phyloP scores from a whole-genome alignment of 495 filamentous ascomycete genomes.

The Beverwykella pulmonaria region DNA sequence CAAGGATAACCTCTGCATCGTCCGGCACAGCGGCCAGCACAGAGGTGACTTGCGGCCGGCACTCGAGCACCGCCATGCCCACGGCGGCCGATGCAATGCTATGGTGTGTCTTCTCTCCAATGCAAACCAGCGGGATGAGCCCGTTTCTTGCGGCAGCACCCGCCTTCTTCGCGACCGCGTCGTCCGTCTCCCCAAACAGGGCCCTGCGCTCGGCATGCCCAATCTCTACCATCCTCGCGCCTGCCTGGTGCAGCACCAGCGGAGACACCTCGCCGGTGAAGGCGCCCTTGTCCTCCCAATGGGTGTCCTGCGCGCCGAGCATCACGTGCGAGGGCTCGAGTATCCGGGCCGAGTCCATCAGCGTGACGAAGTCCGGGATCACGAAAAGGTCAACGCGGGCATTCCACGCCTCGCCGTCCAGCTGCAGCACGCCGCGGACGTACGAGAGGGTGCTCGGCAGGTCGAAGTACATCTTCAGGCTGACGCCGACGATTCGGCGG shows the following conservation, averaged over 20 bases:
- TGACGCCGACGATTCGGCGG: conserved; percentile 74
- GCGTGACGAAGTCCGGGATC: conserved; percentile 73
- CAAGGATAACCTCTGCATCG: conserved; percentile 71
- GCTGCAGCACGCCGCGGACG: conserved; percentile 58
- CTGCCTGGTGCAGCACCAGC: conserved; percentile 61
- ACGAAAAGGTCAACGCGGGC: conserved; percentile 60
- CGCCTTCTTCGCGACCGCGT: conserved; percentile 64
- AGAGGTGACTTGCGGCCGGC: conserved; percentile 62
- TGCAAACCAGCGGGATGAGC: conserved; percentile 77
- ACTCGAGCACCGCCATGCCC: conserved; percentile 64
- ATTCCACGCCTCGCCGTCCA: conserved; percentile 43
- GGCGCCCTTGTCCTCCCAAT: conserved; percentile 65
- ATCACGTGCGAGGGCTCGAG: conserved; percentile 52
- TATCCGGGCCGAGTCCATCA: conserved; percentile 59
- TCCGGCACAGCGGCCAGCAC: conserved; percentile 61
- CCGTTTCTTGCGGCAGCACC: conserved; percentile 65
- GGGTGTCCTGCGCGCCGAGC: conserved; percentile 77
- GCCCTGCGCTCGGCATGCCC: conserved; percentile 76
- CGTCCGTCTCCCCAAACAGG: conserved; percentile 73
- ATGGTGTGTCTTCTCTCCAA: conserved; percentile 65
- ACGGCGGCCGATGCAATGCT: conserved; percentile 55
- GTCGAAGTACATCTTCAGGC: conserved; percentile 84
- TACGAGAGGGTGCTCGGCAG: conserved; percentile 65
- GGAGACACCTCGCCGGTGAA: conserved; percentile 81
- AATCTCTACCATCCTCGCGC: conserved; percentile 71